Conservation (phyloP, 75 land plant genomes). For the Azolla pinnata region DNA sequence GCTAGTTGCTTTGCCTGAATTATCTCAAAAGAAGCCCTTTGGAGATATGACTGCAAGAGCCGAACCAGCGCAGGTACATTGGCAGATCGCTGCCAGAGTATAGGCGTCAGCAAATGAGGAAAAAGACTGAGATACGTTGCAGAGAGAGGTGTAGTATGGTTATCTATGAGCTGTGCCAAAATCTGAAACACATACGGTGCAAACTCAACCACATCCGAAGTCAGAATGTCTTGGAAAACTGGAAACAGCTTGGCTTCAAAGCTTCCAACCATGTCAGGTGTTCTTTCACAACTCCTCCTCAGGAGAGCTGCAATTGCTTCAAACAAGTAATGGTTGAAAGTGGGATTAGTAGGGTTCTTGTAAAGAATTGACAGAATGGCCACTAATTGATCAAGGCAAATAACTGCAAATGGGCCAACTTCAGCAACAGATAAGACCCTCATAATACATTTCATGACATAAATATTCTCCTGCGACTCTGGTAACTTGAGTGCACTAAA, state of each 20-base stretch:
- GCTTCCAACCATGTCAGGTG: conserved; percentile 40
- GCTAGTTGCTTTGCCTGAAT: conserved; percentile 47
- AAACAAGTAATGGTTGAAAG: conserved; percentile 87
- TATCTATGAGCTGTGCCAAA: conserved; percentile 86
- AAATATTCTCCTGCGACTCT: conserved; percentile 87
- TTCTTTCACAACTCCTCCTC: conserved; percentile 56
- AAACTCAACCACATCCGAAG: conserved; percentile 69
- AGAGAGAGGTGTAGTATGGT: conserved; percentile 58
- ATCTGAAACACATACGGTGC: conserved; percentile 90
- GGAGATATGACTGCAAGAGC: conserved; percentile 80
- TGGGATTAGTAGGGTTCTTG: conserved; percentile 86
- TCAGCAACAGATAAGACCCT: conserved; percentile 72
- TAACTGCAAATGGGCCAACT: conserved; percentile 41
- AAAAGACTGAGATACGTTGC: conserved; percentile 57
- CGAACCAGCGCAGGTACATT: conserved; percentile 90
- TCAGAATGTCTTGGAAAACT: conserved; percentile 60
- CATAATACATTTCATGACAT: conserved; percentile 97
- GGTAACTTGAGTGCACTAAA: conserved; percentile 74
- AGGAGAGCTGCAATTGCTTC: conserved; percentile 82
- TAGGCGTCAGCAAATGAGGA: conserved; percentile 45
- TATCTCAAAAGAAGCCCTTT: conserved; percentile 71
- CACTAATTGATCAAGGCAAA: conserved; percentile 47
- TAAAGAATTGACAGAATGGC: conserved; percentile 55
- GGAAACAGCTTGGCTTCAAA: conserved; percentile 79
- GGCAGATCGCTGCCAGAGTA: conserved; percentile 62